Evolutionary conservation across 495 filamentous ascomycete species (phyloP).

Genomic region (Parathielavia hyrcaniae): DNA sequence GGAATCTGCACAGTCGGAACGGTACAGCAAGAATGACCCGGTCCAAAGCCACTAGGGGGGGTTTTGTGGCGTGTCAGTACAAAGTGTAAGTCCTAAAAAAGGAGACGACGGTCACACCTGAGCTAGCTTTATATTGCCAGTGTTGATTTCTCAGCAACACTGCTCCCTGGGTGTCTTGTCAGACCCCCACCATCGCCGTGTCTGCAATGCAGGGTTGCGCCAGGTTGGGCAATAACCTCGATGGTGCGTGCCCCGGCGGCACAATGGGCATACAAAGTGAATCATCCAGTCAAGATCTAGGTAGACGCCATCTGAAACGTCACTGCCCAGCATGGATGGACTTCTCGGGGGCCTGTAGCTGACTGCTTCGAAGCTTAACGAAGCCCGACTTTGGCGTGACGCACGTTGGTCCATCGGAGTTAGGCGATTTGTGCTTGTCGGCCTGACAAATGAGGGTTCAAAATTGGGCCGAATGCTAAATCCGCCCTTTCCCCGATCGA

Average conservation of each 20-base stretch:
- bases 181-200: not conserved
- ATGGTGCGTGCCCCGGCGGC: not conserved
- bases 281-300: not conserved
- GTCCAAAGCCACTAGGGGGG: slow-evolving; percentile 1
- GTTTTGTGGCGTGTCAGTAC: too few species aligned
- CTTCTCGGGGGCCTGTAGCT: too few species aligned
- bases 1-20: not conserved
- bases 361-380: too few species aligned
- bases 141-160: slow-evolving; percentile 5
- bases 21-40: not conserved
- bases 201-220: slow-evolving; percentile 1
- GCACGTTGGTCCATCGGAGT: too few species aligned
- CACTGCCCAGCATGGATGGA: too few species aligned
- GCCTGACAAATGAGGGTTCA: too few species aligned
- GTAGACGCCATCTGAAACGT: too few species aligned
- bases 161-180: not conserved
- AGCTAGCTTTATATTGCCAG: not conserved
- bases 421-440: too few species aligned
- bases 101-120: not conserved
- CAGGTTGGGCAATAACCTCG: not conserved
- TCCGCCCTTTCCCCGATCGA: not conserved
- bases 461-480: not conserved
- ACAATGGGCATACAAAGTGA: not conserved
- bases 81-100: not conserved
- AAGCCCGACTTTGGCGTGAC: too few species aligned